A percentile compares a stretch with the other conserved stretches of the same genome.
These are phyloP conservation scores for Huntiella moniliformis DNA, from an alignment of 2,329 filamentous ascomycete species.

Conservation along the genomic window DNA sequence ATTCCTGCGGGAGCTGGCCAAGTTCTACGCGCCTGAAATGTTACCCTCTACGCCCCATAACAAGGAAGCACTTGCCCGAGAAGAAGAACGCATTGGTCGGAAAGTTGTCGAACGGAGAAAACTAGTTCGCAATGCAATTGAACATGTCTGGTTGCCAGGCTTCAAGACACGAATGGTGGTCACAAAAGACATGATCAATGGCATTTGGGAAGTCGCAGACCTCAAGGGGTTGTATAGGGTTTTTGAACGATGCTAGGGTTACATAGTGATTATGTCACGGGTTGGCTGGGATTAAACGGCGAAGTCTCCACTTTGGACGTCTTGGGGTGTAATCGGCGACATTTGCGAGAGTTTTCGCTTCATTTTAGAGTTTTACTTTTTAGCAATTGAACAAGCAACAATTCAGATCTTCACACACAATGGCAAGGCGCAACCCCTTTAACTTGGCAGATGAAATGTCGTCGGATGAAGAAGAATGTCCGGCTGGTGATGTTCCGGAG, in stretches of 20 bases:
- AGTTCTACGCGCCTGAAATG: constrained; percentile 78
- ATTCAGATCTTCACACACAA: no score
- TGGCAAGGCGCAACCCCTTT: no score
- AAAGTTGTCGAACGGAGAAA: constrained; percentile 39
- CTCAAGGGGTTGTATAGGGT: constrained; percentile 84
- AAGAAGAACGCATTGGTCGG: constrained; percentile 26
- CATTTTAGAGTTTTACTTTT: no score
- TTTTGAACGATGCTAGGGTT: constrained; percentile 69
- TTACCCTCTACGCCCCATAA: constrained; percentile 36
- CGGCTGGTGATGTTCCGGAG: no score
- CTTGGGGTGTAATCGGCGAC: no score
- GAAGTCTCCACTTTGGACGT: neutral
- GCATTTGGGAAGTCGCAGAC: constrained; percentile 71
- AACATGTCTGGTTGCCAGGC: constrained; percentile 78
- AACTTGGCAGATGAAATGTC: no score
- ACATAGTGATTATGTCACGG: neutral
- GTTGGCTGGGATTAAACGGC: neutral
- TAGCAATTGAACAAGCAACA: no score
- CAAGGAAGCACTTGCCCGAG: constrained; percentile 16
- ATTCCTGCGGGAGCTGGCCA: constrained; percentile 70
- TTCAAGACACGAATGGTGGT: constrained; percentile 69
- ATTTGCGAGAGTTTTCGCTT: no score
- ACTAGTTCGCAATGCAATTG: constrained; percentile 57
- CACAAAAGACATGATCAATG: constrained; percentile 54
- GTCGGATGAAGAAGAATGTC: no score